These are phyloP conservation scores for Bacidia gigantensis DNA, from an alignment of 495 filamentous ascomycete genomes.

Conservation along the genomic window DNA sequence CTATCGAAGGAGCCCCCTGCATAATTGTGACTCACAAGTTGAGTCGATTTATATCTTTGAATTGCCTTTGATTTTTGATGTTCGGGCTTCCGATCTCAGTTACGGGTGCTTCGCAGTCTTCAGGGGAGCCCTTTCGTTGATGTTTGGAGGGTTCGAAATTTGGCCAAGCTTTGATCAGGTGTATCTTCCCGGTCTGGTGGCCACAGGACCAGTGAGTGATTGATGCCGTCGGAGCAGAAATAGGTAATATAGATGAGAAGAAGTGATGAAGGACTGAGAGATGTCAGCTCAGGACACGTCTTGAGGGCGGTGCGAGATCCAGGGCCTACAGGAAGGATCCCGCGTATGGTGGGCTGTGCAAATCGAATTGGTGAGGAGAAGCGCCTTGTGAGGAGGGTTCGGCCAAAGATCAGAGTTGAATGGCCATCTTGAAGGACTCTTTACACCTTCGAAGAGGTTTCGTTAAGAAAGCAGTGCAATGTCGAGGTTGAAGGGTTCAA, in stretches of 20 bases:
- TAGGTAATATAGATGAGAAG: not conserved
- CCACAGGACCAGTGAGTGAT: not conserved
- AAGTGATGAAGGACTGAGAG: not conserved
- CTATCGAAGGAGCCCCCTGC: constrained; percentile 1
- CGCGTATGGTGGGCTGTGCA: constrained; percentile 3
- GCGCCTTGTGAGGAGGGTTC: not conserved
- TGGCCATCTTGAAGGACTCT: not conserved
- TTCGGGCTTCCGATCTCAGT: not conserved
- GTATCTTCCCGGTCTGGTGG: not conserved
- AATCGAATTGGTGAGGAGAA: constrained; percentile 1
- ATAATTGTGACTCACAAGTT: constrained; percentile 15
- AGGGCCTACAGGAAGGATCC: not conserved
- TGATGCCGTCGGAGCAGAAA: not conserved
- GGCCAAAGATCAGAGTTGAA: not conserved
- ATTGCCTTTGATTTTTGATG: not conserved
- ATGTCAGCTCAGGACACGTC: not conserved
- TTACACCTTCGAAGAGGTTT: not conserved
- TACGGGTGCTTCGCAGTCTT: not conserved
- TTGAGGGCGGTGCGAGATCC: constrained; percentile 1
- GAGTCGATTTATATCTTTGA: not conserved
- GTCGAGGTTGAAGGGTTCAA: not conserved
- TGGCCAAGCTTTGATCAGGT: not conserved
- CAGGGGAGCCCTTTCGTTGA: not conserved
- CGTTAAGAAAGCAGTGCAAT: too few relatives aligned
- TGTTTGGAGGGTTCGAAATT: not conserved